phyloP scores from a whole-genome alignment of 2,329 filamentous ascomycete species.

The Elsinoe perseae region DNA sequence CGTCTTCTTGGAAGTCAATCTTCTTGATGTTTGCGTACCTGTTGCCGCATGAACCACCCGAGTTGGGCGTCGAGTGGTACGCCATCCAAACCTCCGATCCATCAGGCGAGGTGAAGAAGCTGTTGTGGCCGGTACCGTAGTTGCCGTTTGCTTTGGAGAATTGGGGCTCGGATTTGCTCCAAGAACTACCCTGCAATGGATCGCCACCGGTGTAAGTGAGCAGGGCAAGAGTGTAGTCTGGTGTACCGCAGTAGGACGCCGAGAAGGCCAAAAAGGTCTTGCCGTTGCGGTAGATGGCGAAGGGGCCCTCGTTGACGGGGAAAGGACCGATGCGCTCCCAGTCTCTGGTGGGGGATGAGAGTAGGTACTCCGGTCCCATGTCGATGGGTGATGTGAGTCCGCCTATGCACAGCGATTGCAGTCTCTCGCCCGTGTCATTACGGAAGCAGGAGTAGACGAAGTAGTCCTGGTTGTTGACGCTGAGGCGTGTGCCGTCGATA shows the following conservation, averaged over 20 bases:
- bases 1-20: constrained; percentile 45
- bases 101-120: constrained; percentile 52
- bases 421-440: constrained; percentile 29
- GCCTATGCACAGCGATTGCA: constrained; percentile 38
- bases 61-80: constrained; percentile 48
- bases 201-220: constrained; percentile 49
- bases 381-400: constrained; percentile 35
- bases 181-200: constrained; percentile 39
- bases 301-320: constrained; percentile 50
- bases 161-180: constrained; percentile 48
- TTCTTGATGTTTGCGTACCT: constrained; percentile 50
- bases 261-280: constrained; percentile 49
- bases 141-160: constrained; percentile 49
- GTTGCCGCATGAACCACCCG: constrained; percentile 45
- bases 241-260: constrained; percentile 51
- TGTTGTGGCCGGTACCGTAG: constrained; percentile 52
- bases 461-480: constrained; percentile 43
- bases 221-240: constrained; percentile 47
- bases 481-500: constrained; percentile 49
- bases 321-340: constrained; percentile 44
- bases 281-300: constrained; percentile 46
- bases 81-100: constrained; percentile 48
- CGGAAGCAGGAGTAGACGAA: constrained; percentile 49
- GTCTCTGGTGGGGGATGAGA: constrained; percentile 44
- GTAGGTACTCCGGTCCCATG: constrained; percentile 42